Conservation (phyloP, 345 rosid genomes). For the Eucalyptus microcorys region DNA sequence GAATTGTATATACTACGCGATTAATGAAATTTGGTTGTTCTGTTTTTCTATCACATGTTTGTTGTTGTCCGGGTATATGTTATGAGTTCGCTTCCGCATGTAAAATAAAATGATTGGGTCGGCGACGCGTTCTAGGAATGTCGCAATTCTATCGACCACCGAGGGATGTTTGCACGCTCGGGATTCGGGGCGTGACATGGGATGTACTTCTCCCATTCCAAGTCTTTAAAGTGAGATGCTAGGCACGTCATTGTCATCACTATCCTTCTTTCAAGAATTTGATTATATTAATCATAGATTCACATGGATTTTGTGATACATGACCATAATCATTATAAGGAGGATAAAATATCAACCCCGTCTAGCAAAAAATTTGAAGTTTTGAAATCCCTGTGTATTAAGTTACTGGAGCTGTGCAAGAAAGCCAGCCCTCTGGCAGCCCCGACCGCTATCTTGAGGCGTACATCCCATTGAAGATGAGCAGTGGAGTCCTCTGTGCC, state of each 20-base stretch:
- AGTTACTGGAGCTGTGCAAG: background rate
- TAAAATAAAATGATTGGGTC: no score
- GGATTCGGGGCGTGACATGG: no score
- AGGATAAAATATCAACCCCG: background rate
- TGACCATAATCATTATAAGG: background rate
- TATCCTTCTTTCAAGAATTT: background rate
- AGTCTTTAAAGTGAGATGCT: background rate
- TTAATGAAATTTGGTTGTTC: no score
- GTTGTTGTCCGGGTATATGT: no score
- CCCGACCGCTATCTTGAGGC: background rate
- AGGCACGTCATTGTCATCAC: background rate
- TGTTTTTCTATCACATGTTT: no score
- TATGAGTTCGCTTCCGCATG: no score
- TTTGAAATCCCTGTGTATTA: no score
- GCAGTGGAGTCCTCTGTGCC: background rate
- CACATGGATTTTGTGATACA: background rate
- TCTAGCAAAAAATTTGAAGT: background rate
- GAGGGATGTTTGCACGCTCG: no score
- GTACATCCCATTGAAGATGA: background rate
- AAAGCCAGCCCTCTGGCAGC: background rate
- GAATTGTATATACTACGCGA: no score
- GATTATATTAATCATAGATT: background rate
- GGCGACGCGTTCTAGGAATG: no score
- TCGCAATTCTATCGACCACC: no score
- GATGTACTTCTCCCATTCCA: background rate